A percentile compares a stretch with the other conserved stretches of the same genome.
Evolutionary conservation across 1,284 basidiomycete species (phyloP).

Genomic region (Apiotrichum mycotoxinovorans): DNA sequence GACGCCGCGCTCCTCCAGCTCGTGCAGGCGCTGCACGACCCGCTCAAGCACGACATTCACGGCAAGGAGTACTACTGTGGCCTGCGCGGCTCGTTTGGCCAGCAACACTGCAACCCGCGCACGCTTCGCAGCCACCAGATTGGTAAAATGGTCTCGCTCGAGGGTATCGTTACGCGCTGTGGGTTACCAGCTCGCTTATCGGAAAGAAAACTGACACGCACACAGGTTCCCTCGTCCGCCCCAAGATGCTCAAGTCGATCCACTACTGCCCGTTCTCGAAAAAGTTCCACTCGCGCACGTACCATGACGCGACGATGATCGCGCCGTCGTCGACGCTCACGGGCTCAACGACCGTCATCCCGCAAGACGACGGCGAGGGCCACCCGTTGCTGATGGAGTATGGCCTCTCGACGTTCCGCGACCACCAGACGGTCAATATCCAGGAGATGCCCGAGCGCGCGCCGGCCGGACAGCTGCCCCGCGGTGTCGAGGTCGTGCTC

Average conservation of each 20-base stretch:
- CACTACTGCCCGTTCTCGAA: slow-evolving; percentile 88
- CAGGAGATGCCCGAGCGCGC: slow-evolving; percentile 99
- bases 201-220: neutral
- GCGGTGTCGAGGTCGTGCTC: slow-evolving; percentile 91
- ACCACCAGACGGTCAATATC: slow-evolving; percentile 95
- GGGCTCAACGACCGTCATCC: slow-evolving; percentile 79
- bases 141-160: slow-evolving; percentile 93
- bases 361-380: slow-evolving; percentile 87
- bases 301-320: slow-evolving; percentile 86
- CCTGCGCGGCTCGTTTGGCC: slow-evolving; percentile 97
- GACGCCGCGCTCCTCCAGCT: slow-evolving; percentile 78
- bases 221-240: slow-evolving; percentile 82
- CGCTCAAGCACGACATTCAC: slow-evolving; percentile 75
- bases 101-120: slow-evolving; percentile 94
- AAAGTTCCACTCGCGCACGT: slow-evolving; percentile 81
- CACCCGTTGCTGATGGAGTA: slow-evolving; percentile 86
- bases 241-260: slow-evolving; percentile 95
- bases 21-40: slow-evolving; percentile 71
- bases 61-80: slow-evolving; percentile 77
- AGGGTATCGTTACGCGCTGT: slow-evolving; percentile 98
- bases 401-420: slow-evolving; percentile 86
- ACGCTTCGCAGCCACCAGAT: slow-evolving; percentile 84
- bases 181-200: slow-evolving; percentile 17
- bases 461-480: slow-evolving; percentile 91
- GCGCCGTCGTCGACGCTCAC: slow-evolving; percentile 57